Base-by-base conservation (phyloP, 2,329 filamentous ascomycete genomes). In the Cercospora zeina region DNA sequence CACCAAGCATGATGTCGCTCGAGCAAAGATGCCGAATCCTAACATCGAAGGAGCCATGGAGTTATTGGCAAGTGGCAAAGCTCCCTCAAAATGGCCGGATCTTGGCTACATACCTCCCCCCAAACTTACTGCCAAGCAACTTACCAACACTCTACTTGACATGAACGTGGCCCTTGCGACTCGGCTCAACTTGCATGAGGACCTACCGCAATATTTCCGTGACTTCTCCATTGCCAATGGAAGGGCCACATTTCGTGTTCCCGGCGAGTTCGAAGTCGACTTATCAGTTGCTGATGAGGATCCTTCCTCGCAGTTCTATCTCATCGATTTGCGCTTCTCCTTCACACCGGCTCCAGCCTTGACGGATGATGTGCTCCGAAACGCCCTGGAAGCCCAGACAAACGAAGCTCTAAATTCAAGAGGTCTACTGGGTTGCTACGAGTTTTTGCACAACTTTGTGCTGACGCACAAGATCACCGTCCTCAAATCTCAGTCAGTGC, bases 31-130 rank as follows among this genome's bases (percentile, higher is more conserved):
- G 72, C 91, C 90, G 3, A 93, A 92, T 72, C 95, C 95, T 1
- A 96, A 99, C 77, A 81, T 99, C 56, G 89, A 89, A 74, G 97
- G 92, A 19, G 93, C 95, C 7, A 80, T 97, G 49, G 88, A 97
- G 70, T 83, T 96, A 27, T 79, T 99, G 59, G 88, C 90, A 5
- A 91, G 87, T 8, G 91, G 91, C 45, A 87, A 86, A 69, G 88
- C 89, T 24, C 30, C 47, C 13, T 82, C 86, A 3, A 91, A 88
- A 83, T 87, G 96, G 80, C 88, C 93, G 58, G 88, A 95, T 75
- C 82, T 95, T 67, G 86, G 85, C 58, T 97, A 95, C 71, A 86
- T 96, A 61, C 85, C 89, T 21, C 87, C 88, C 1, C 87, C 88
- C 45, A 83, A 85, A 0, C 78, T 97, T 62, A 89, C 87, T 9